Base-by-base conservation (phyloP, 1,284 basidiomycete genomes). In the Cryptococcus sp. region DNA sequence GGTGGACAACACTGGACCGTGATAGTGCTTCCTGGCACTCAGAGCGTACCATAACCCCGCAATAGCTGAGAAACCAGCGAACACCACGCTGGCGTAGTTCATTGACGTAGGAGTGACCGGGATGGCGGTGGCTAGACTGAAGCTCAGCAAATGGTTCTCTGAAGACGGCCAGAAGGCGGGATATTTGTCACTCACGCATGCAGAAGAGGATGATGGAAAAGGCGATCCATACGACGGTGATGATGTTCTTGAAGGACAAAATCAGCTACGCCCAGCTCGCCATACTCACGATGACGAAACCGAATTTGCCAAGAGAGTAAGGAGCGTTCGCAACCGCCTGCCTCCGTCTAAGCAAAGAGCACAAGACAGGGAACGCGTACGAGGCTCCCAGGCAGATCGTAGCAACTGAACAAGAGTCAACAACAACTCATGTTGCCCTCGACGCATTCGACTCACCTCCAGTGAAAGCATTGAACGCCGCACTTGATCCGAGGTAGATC, bases 131-230 rank as follows among this genome's bases (percentile, higher is more conserved):
- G 81, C 67, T 69, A 40, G 0, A 46, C 22, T 20, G 19, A 22
- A 19, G 35, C 25, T 19, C 16, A n/a, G 23, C 25, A 3, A 35
- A 15, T 15, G 15, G 2, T 30, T 41, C 22, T 27, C 19, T 19
- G 13, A 35, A 27, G 17, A 38, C 8, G 35, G 27, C 35, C 42
- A 11, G 27, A 16, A 19, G 50, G 16, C 30, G 35, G 16, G 11
- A 17, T 17, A 11, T 16, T n/a, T 6, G 40, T n/a, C 17, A 66
- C 69, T 62, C 43, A 71, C 69, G 80, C 76, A 80, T 79, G 58
- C 76, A 79, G 69, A 81, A 81, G 27, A 81, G 68, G 51, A 80
- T 68, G 41, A 79, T 78, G 47, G 78, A 77, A 55, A 81, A 73
- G 2, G 76, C 47, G 63, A 81, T 80, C 80, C 80, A 81, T 2